Evolutionary conservation across 78 protist genomes (phyloP).

Genomic region (Diacronema lutheri): DNA sequence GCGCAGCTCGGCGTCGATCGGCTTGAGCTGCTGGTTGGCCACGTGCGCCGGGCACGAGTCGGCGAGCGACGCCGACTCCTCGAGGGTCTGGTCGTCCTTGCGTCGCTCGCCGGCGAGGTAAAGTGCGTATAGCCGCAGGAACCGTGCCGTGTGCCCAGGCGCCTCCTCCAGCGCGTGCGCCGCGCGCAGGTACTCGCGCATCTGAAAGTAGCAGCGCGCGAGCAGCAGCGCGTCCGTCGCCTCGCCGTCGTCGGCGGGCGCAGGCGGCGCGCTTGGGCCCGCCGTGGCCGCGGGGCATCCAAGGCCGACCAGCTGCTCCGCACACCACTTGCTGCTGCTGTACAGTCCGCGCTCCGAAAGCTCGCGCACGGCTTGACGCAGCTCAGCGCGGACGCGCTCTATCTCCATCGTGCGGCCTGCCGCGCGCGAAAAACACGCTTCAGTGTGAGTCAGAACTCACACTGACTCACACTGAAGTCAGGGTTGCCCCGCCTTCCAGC

Average conservation of each 20-base stretch:
- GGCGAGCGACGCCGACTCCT: background rate
- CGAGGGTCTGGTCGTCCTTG: conserved; percentile 4
- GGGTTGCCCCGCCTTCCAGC: no score
- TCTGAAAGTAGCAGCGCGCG: conserved; percentile 17
- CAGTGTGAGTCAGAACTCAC: no score
- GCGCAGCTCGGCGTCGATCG: conserved; percentile 1
- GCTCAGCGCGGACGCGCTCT: background rate
- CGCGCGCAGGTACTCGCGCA: conserved; percentile 33
- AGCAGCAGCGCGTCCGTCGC: background rate
- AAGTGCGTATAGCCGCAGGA: conserved; percentile 2
- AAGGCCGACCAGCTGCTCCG: conserved; percentile 8
- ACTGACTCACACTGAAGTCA: no score
- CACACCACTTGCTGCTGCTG: background rate
- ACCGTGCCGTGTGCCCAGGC: background rate
- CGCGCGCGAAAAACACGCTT: no score
- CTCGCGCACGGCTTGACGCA: background rate
- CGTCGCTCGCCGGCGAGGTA: conserved; percentile 41
- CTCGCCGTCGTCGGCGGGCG: background rate
- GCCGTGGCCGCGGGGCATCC: background rate
- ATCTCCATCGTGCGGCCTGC: no score
- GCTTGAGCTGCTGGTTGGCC: conserved; percentile 1
- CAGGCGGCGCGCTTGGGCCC: background rate
- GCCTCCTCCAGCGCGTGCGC: background rate
- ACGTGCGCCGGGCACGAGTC: background rate
- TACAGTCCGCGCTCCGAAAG: background rate